Evolutionary conservation across 352 stramenopile genomes (phyloP).

Genomic region (Globisporangium heterothallicum): DNA sequence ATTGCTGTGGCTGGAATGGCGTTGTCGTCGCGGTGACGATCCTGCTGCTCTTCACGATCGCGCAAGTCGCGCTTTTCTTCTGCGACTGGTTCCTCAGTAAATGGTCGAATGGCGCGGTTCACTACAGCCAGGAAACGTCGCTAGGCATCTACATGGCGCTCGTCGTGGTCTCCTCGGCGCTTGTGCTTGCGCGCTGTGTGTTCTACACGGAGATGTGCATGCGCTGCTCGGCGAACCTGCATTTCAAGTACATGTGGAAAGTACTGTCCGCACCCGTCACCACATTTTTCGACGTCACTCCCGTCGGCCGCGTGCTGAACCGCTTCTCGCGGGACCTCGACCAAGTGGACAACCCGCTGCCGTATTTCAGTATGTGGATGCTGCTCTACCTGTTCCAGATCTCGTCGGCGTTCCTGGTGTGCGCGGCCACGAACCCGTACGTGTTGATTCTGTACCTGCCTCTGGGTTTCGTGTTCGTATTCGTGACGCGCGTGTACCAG

Average conservation of each 20-base stretch:
- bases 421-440: constrained; percentile 35
- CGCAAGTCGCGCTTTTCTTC: constrained; percentile 40
- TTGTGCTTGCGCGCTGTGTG: constrained; percentile 34
- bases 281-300: constrained; percentile 17
- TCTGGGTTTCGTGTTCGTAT: constrained; percentile 26
- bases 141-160: constrained; percentile 36
- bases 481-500: constrained; percentile 76
- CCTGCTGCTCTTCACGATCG: constrained; percentile 28
- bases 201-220: constrained; percentile 51
- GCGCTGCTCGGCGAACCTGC: constrained; percentile 32
- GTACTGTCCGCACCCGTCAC: constrained; percentile 11
- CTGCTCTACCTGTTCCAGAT: constrained; percentile 43
- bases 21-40: constrained; percentile 22
- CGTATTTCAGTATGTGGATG: constrained; percentile 47
- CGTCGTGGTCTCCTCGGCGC: constrained; percentile 20
- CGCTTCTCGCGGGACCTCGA: constrained; percentile 40
- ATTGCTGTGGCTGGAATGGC: constrained; percentile 41
- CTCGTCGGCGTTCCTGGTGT: constrained; percentile 33
- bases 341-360: constrained; percentile 39
- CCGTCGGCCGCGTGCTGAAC: constrained; percentile 12
- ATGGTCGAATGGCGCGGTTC: constrained; percentile 31
- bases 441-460: constrained; percentile 50
- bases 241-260: constrained; percentile 38
- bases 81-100: constrained; percentile 51
- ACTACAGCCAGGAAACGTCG: constrained; percentile 26